A percentile compares a stretch with the other conserved stretches of the same genome.
phyloP scores from a whole-genome alignment of 2,329 filamentous ascomycete species.

The Ophiostoma montium region DNA sequence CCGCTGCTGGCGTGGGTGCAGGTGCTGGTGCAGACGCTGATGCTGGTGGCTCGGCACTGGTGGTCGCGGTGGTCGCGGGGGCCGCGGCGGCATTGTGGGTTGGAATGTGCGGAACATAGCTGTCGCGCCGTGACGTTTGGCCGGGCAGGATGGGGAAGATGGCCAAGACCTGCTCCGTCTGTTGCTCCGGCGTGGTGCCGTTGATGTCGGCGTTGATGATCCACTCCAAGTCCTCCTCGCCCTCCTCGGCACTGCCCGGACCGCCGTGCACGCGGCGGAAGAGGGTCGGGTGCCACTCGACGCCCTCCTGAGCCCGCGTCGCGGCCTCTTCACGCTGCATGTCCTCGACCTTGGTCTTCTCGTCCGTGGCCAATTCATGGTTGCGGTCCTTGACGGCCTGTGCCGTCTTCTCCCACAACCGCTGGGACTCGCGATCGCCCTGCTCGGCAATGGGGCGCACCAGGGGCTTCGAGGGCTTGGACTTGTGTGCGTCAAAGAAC shows the following conservation, averaged over 20 bases:
- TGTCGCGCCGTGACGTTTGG: constrained; percentile 44
- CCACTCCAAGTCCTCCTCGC: constrained; percentile 86
- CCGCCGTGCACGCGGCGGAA: constrained; percentile 65
- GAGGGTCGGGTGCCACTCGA: constrained; percentile 78
- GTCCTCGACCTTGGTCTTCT: constrained; percentile 94
- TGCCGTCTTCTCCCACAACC: constrained; percentile 69
- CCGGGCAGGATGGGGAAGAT: constrained; percentile 77
- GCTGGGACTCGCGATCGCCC: constrained; percentile 78
- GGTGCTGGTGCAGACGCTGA: constrained; percentile 11
- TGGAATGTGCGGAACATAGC: constrained; percentile 39
- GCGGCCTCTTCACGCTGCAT: constrained; percentile 81
- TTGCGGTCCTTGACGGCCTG: constrained; percentile 72
- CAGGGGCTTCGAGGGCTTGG: constrained; percentile 60
- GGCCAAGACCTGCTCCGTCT: constrained; percentile 68
- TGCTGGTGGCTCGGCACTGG: constrained; percentile 2
- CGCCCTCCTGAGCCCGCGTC: constrained; percentile 57
- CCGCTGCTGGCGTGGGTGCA: constrained; percentile 10
- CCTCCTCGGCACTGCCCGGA: constrained; percentile 57
- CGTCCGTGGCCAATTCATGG: constrained; percentile 78
- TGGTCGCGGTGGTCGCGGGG: constrained; percentile 6
- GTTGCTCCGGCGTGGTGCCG: constrained; percentile 48
- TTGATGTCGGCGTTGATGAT: constrained; percentile 75
- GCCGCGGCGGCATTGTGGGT: constrained; percentile 13
- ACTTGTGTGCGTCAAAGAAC: constrained; percentile 72
- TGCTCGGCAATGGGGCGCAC: constrained; percentile 75